Evolutionary conservation across 768 basidiomycete species (phyloP), one percentile per base, ranked within the genome.

Genomic region (Leccinum imitatum): DNA sequence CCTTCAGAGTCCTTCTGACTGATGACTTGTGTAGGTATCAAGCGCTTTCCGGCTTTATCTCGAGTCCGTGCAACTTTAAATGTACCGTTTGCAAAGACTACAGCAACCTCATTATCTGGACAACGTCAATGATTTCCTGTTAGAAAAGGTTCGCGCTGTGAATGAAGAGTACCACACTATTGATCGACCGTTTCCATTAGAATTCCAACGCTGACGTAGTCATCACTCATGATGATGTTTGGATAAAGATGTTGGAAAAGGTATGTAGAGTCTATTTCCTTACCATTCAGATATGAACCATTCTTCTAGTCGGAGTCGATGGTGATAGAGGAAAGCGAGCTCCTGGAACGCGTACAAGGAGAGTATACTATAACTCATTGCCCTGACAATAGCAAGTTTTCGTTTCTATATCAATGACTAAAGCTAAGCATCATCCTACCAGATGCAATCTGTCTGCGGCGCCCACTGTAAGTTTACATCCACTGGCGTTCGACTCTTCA

Each of bases 211-310:
- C 37, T 39, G 9, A 17, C 14, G 53, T 10, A 27, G 25, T 27
- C 25, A 27, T 27, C 3, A 27, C 25, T 27, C 25, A 27, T 27
- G 25, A 27, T 27, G 35, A 54, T n/a, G 44, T 62, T 9, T 64
- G 63, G 63, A 17, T 62, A 15, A n/a, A 44, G 23, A 23, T 23
- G 21, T 62, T 64, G 57, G 21, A 4, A 1, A 27, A 27, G 25
- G 25, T 7, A 27, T 27, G 25, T 27, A 7, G 25, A 27, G 6
- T 21, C 8, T 11, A 7, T 8, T 6, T 46, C 21, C 23, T 31
- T 33, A 21, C 4, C 10, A 23, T 23, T 23, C 23, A 23, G 23
- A 23, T 23, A 23, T 23, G 23, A 23, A 23, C 23, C 23, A 23
- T 31, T 2, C 3, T 1, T 27, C 21, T 13, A 58, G 63, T 4